Conservation (phyloP, 2,329 filamentous ascomycete genomes). For the Xylariaceae sp. region DNA sequence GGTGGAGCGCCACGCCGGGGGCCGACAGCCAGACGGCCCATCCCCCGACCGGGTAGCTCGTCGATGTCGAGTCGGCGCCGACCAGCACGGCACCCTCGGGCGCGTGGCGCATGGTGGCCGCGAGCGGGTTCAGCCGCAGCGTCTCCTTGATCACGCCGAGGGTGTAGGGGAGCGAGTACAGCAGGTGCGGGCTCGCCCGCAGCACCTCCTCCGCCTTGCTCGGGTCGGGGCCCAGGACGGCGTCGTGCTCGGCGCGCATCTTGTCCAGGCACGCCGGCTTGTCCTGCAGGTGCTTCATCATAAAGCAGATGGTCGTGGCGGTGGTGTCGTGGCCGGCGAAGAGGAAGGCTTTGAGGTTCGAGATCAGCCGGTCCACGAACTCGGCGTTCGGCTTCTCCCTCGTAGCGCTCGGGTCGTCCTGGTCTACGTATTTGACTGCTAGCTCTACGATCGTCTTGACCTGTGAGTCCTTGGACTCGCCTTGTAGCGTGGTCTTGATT, state of each 20-base stretch:
- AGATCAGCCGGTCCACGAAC: conserved; percentile 28
- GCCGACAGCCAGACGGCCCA: conserved; percentile 26
- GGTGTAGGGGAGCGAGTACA: conserved; percentile 34
- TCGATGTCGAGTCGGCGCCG: conserved; percentile 19
- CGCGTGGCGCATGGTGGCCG: conserved; percentile 22
- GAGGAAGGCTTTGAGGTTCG: conserved; percentile 34
- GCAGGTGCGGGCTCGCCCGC: conserved; percentile 22
- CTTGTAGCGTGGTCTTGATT: conserved; percentile 21
- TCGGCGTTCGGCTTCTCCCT: conserved; percentile 18
- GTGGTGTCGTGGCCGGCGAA: conserved; percentile 37
- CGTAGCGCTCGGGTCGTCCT: conserved; percentile 18
- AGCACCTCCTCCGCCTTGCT: conserved; percentile 18
- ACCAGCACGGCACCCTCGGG: conserved; percentile 20
- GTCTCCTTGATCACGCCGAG: conserved; percentile 35
- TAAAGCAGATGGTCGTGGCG: conserved; percentile 31
- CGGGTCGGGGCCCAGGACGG: conserved; percentile 29
- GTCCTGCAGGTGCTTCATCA: conserved; percentile 28
- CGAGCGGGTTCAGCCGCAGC: conserved; percentile 30
- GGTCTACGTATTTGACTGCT: conserved; percentile 22
- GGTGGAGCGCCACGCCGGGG: conserved; percentile 21
- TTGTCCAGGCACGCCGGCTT: conserved; percentile 28
- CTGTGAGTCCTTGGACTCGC: conserved; percentile 12
- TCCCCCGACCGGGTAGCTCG: conserved; percentile 24
- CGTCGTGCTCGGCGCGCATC: conserved; percentile 34
- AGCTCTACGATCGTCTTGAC: conserved; percentile 27